These are phyloP conservation scores for Parathielavia appendiculata DNA, from an alignment of 495 filamentous ascomycete species.

Conservation along the genomic window DNA sequence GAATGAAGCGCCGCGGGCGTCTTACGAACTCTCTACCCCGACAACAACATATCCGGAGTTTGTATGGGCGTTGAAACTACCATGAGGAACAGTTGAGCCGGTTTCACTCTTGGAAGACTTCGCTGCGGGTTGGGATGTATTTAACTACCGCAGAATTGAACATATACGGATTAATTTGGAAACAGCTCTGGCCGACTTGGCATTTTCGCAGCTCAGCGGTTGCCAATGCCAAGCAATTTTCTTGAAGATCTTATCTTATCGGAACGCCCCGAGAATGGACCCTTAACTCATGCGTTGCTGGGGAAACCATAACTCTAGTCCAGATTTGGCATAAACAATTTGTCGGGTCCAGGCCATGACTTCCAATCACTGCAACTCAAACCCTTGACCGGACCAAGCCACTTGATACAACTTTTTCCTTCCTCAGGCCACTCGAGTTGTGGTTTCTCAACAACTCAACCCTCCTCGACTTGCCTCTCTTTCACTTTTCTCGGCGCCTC, in stretches of 20 bases:
- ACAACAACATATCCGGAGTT: no score
- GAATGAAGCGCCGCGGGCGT: no score
- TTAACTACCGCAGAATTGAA: no score
- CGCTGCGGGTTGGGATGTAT: no score
- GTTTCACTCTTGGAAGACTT: no score
- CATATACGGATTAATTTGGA: no score
- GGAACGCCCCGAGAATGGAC: not conserved
- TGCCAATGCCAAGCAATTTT: not conserved
- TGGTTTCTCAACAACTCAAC: not conserved
- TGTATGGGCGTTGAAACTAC: no score
- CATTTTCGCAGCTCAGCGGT: not conserved
- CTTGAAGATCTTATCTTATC: constrained; percentile 23
- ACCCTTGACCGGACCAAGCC: not conserved
- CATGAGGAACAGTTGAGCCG: no score
- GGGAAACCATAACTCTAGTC: not conserved
- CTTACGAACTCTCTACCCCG: no score
- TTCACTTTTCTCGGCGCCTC: not conserved
- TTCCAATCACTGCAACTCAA: not conserved
- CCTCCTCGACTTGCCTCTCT: not conserved
- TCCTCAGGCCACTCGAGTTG: not conserved
- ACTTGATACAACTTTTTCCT: not conserved
- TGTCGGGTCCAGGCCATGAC: not conserved
- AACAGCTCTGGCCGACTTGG: not conserved
- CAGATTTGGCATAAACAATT: constrained; percentile 13
- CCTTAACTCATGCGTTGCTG: constrained; percentile 11